A percentile compares a stretch with the other conserved stretches of the same genome.
Evolutionary conservation across 2,329 filamentous ascomycete genomes (phyloP).

Genomic region (Fusarium multiceps): DNA sequence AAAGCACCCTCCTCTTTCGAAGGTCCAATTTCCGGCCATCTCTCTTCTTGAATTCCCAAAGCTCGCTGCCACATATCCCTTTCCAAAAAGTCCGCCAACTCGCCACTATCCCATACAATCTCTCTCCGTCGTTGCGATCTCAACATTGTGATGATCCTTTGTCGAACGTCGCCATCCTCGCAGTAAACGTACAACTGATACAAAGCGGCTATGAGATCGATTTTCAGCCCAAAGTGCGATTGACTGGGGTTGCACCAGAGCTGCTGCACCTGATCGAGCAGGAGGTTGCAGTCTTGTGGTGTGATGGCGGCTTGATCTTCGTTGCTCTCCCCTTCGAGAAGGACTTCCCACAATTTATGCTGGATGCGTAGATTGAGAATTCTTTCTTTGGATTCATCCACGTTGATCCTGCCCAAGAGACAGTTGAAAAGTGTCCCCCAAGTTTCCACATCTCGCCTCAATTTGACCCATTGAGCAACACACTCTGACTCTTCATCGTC

Average conservation of each 20-base stretch:
- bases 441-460: neutral
- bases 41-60: neutral
- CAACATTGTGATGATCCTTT: neutral
- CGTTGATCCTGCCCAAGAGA: neutral
- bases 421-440: constrained; percentile 3
- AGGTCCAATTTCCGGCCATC: constrained; percentile 18
- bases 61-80: constrained; percentile 2
- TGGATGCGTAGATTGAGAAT: constrained; percentile 9
- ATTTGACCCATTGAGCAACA: neutral
- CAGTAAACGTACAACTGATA: constrained; percentile 19
- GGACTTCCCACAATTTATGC: constrained; percentile 10
- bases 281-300: neutral
- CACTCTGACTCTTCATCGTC: constrained; percentile 8
- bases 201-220: constrained; percentile 1
- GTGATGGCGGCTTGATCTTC: neutral
- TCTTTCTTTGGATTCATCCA: neutral
- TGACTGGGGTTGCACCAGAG: constrained; percentile 4
- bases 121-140: constrained; percentile 1
- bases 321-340: neutral
- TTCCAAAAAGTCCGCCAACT: constrained; percentile 7
- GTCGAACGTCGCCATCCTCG: neutral
- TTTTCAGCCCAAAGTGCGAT: constrained; percentile 10
- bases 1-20: neutral
- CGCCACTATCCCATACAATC: constrained; percentile 4
- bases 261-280: neutral